Percentiles rank a stretch among this genome's conserved stretches.
phyloP scores from a whole-genome alignment of 1,139 yeast species.

The Schizosaccharomyces versatilis region DNA sequence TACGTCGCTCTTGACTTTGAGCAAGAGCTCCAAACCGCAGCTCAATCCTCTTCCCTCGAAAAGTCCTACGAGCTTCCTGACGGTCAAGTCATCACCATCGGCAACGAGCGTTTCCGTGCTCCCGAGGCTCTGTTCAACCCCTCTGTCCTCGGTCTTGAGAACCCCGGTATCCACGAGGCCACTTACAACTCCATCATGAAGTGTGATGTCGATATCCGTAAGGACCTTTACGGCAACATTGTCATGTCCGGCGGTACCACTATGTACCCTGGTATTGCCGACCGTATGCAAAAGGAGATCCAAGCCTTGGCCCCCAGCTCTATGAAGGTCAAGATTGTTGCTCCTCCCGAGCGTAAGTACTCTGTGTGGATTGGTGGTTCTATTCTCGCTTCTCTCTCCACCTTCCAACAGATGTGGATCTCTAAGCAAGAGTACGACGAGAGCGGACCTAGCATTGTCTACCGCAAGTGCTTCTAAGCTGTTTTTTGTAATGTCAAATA shows the following conservation, averaged over 20 bases:
- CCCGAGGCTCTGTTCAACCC: slow-evolving; percentile 99
- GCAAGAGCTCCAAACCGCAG: slow-evolving; percentile 96
- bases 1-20: slow-evolving; percentile 91
- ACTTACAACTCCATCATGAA: slow-evolving; percentile 97
- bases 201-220: slow-evolving; percentile 98
- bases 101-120: slow-evolving; percentile 98
- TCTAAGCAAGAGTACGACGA: slow-evolving; percentile 82
- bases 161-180: slow-evolving; percentile 98
- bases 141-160: slow-evolving; percentile 87
- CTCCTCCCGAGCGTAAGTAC: slow-evolving; percentile 75
- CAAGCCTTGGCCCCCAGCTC: slow-evolving; percentile 27
- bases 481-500: not conserved
- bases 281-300: slow-evolving; percentile 47
- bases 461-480: slow-evolving; percentile 92
- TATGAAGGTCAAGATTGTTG: slow-evolving; percentile 56
- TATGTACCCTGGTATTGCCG: slow-evolving; percentile 35
- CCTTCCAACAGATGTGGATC: slow-evolving; percentile 98
- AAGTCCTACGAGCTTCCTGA: slow-evolving; percentile 98
- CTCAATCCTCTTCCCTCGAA: slow-evolving; percentile 95
- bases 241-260: slow-evolving; percentile 67
- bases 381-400: slow-evolving; percentile 64
- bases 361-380: slow-evolving; percentile 91
- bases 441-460: slow-evolving; percentile 98
- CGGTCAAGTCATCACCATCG: slow-evolving; percentile 97
- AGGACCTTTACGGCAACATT: slow-evolving; percentile 96